Evolutionary conservation across 306 rosid species (phyloP).

Genomic region (Quillaja saponaria): DNA sequence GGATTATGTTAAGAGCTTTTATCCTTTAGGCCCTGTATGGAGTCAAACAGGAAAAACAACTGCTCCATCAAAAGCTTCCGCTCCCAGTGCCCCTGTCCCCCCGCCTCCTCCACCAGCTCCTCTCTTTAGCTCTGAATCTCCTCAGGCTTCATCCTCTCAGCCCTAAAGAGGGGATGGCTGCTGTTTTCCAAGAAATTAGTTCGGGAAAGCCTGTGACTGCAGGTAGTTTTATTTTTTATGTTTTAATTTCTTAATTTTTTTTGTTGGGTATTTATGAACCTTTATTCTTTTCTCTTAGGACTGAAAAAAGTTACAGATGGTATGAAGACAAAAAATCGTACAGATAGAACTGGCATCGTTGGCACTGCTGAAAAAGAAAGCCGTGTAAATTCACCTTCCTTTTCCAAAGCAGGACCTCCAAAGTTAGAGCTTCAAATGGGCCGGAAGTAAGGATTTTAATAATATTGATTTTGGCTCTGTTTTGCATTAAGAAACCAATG

Average conservation of each 20-base stretch:
- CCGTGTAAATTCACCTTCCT: slow-evolving; percentile 45
- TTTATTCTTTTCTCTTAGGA: slow-evolving; percentile 46
- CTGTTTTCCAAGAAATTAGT: slow-evolving; percentile 80
- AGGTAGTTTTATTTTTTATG: slow-evolving; percentile 49
- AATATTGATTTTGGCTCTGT: neutral
- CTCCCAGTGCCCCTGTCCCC: slow-evolving; percentile 64
- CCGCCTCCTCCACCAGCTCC: slow-evolving; percentile 91
- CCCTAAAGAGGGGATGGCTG: slow-evolving; percentile 86
- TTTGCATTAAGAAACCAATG: slow-evolving; percentile 26
- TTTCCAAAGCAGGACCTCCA: slow-evolving; percentile 80
- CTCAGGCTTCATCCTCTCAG: slow-evolving; percentile 83
- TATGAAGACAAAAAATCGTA: slow-evolving; percentile 90
- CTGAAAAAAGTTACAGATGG: slow-evolving; percentile 84
- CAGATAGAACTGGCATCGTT: slow-evolving; percentile 80
- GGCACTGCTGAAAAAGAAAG: slow-evolving; percentile 56
- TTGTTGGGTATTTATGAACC: slow-evolving; percentile 26
- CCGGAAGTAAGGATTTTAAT: slow-evolving; percentile 68
- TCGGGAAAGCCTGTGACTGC: slow-evolving; percentile 67
- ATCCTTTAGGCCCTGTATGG: slow-evolving; percentile 96
- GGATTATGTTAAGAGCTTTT: slow-evolving; percentile 78
- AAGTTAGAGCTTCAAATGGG: slow-evolving; percentile 98
- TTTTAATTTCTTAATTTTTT: slow-evolving; percentile 4
- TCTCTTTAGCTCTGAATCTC: slow-evolving; percentile 72
- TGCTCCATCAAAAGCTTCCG: slow-evolving; percentile 62
- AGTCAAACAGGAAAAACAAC: slow-evolving; percentile 65